These are phyloP conservation scores for Parasarocladium wereldwijsianum DNA, from an alignment of 2,329 filamentous ascomycete genomes.

Conservation along the genomic window DNA sequence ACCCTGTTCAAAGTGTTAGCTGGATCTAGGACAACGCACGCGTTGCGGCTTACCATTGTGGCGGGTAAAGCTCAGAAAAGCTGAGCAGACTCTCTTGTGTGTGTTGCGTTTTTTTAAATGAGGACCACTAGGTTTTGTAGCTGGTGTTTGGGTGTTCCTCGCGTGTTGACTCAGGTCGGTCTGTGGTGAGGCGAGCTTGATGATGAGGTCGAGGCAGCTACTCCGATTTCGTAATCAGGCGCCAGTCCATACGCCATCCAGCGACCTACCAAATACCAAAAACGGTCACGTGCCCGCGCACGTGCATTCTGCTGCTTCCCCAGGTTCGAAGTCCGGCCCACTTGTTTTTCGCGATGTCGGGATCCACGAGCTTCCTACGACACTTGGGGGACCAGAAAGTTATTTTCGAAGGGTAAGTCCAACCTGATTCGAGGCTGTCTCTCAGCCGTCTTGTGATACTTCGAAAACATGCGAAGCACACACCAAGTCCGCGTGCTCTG, in stretches of 20 bases:
- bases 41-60: constrained; percentile 19
- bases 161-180: constrained; percentile 6
- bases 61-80: constrained; percentile 15
- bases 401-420: no score
- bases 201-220: constrained; percentile 11
- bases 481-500: no score
- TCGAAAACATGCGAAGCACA: no score
- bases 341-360: no score
- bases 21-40: neutral
- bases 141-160: constrained; percentile 3
- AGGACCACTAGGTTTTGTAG: constrained; percentile 4
- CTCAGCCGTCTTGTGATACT: no score
- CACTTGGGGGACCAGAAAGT: no score
- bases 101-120: constrained; percentile 5
- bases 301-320: no score
- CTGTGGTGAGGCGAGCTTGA: neutral
- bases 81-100: constrained; percentile 4
- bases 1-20: constrained; percentile 35
- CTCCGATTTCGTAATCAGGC: constrained; percentile 19
- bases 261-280: neutral
- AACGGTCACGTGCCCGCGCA: constrained; percentile 15
- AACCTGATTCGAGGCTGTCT: no score
- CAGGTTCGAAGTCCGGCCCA: no score
- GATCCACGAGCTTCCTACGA: no score
- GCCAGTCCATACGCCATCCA: constrained; percentile 28